Percentiles rank a stretch among this genome's conserved stretches.
Evolutionary conservation across 148 eudicot species (phyloP).

Genomic region (Diospyros lotus): DNA sequence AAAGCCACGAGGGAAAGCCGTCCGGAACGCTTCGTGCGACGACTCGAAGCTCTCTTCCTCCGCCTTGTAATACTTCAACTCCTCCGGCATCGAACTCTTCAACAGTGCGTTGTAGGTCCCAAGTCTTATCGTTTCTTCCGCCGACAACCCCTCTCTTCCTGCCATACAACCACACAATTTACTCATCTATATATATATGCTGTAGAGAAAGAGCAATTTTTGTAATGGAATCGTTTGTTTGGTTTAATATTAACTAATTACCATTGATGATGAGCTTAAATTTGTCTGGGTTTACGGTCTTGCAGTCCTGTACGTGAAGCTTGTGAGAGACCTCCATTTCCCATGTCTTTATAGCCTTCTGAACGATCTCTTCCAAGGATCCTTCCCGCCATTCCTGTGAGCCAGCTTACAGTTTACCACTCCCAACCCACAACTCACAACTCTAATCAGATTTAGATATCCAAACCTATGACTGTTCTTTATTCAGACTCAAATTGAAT

Average conservation of each 20-base stretch:
- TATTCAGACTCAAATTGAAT: no score
- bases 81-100: conserved; percentile 55
- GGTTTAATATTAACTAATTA: conserved; percentile 2
- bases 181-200: neutral
- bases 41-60: conserved; percentile 83
- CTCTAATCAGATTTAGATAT: no score
- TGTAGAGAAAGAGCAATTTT: no score
- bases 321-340: conserved; percentile 94
- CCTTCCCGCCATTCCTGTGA: conserved; percentile 75
- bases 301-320: conserved; percentile 68
- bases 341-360: conserved; percentile 94
- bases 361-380: conserved; percentile 80
- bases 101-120: conserved; percentile 80
- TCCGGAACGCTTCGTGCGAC: conserved; percentile 60
- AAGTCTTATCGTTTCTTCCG: conserved; percentile 56
- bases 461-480: no score
- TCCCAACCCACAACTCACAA: no score
- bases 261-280: conserved; percentile 88
- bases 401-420: no score
- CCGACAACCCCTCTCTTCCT: conserved; percentile 78
- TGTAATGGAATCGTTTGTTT: no score
- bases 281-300: conserved; percentile 65
- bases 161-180: neutral
- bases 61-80: conserved; percentile 62
- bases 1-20: conserved; percentile 84